phyloP scores from a whole-genome alignment of 371 early-diverging fungal genomes.

The Cladochytrium tenue region DNA sequence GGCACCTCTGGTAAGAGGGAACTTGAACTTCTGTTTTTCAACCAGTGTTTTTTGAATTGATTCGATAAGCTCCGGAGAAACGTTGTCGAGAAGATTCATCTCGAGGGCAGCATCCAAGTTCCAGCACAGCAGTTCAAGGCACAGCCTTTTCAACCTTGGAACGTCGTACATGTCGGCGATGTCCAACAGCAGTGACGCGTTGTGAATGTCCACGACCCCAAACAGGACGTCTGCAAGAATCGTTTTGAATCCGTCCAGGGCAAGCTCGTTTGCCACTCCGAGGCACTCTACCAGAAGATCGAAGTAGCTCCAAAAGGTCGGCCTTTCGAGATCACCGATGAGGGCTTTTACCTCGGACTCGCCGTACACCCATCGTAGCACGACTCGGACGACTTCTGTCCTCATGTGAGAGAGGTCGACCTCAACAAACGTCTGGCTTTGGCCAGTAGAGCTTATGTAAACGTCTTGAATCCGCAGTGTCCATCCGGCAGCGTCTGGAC shows the following conservation, averaged over 20 bases:
- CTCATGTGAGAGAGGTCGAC: slow-evolving; percentile 56
- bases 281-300: slow-evolving; percentile 57
- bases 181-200: slow-evolving; percentile 54
- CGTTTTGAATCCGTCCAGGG: slow-evolving; percentile 60
- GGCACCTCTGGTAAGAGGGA: slow-evolving; percentile 41
- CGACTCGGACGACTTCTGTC: slow-evolving; percentile 45
- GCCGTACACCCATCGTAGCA: slow-evolving; percentile 58
- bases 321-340: neutral
- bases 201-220: slow-evolving; percentile 53
- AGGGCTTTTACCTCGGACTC: neutral
- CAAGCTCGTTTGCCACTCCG: slow-evolving; percentile 64
- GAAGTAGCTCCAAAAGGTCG: slow-evolving; percentile 40
- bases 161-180: slow-evolving; percentile 60
- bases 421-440: slow-evolving; percentile 16
- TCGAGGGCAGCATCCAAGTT: slow-evolving; percentile 65
- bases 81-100: slow-evolving; percentile 43
- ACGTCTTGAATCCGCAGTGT: slow-evolving; percentile 33
- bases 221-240: slow-evolving; percentile 54
- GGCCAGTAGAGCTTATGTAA: neutral
- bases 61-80: slow-evolving; percentile 34
- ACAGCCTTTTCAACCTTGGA: slow-evolving; percentile 48
- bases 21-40: slow-evolving; percentile 34
- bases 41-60: slow-evolving; percentile 36
- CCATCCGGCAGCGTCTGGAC: slow-evolving; percentile 56
- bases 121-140: slow-evolving; percentile 58